Evolutionary conservation across 2,329 filamentous ascomycete genomes (phyloP).

Genomic region (Periconia macrospinosa): DNA sequence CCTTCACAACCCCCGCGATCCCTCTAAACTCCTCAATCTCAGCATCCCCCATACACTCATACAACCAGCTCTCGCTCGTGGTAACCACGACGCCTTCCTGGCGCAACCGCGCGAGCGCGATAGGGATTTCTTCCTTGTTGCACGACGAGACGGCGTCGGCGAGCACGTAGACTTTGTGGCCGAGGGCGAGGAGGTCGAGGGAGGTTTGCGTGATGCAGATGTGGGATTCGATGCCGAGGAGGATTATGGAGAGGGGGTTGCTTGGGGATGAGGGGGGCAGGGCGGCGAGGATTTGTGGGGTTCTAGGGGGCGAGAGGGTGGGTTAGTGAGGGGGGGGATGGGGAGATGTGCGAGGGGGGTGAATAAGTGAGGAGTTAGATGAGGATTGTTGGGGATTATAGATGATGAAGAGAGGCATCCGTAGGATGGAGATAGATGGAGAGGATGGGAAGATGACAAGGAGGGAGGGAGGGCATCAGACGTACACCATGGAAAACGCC

Average conservation of each 20-base stretch:
- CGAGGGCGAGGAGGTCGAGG: conserved; percentile 73
- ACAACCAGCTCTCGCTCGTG: conserved; percentile 85
- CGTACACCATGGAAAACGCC: conserved; percentile 77
- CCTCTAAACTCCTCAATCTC: conserved; percentile 70
- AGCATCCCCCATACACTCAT: conserved; percentile 87
- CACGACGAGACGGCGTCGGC: conserved; percentile 89
- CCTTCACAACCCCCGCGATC: conserved; percentile 78
- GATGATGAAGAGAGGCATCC: no score
- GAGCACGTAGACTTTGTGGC: conserved; percentile 82
- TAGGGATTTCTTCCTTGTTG: conserved; percentile 76
- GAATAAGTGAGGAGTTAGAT: not conserved
- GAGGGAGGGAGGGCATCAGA: not conserved
- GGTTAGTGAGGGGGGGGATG: not conserved
- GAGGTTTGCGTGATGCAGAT: conserved; percentile 91
- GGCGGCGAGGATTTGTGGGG: conserved; percentile 63
- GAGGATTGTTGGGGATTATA: no score
- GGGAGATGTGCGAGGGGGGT: not conserved
- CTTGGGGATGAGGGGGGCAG: conserved; percentile 30
- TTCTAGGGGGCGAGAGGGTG: conserved; percentile 32
- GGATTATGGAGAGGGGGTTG: conserved; percentile 56
- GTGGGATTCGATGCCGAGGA: conserved; percentile 91
- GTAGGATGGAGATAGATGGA: not conserved
- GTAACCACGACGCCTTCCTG: conserved; percentile 78
- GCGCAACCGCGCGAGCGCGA: conserved; percentile 77
- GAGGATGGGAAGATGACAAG: not conserved